These are phyloP conservation scores for Ceratopteris richardii DNA, from an alignment of 75 land plant species.

Conservation along the genomic window DNA sequence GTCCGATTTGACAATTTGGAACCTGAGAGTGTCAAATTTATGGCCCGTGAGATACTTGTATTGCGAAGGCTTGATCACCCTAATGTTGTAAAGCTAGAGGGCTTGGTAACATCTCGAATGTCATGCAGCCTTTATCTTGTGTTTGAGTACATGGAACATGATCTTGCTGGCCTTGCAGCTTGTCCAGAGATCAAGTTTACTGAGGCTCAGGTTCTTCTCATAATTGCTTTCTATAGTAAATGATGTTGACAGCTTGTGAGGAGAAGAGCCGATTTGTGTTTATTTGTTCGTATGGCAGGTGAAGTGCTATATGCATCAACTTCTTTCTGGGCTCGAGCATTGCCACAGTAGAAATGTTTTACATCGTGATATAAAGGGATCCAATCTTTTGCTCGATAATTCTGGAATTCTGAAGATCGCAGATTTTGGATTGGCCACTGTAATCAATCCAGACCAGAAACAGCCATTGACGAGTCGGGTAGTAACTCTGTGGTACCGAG, in stretches of 20 bases:
- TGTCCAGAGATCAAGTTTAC: slow-evolving; percentile 48
- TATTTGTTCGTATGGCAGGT: slow-evolving; percentile 29
- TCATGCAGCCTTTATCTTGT: slow-evolving; percentile 57
- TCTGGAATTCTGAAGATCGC: slow-evolving; percentile 60
- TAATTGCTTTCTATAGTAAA: not conserved
- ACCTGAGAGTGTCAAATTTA: slow-evolving; percentile 65
- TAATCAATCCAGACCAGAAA: slow-evolving; percentile 33
- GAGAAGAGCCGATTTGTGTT: not conserved
- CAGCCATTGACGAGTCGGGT: slow-evolving; percentile 59
- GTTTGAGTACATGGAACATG: slow-evolving; percentile 64
- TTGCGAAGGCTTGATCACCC: slow-evolving; percentile 68
- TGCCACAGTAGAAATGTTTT: slow-evolving; percentile 60
- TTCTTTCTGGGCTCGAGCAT: slow-evolving; percentile 61
- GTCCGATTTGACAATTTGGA: slow-evolving; percentile 65
- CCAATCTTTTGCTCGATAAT: slow-evolving; percentile 56
- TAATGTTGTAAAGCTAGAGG: slow-evolving; percentile 61
- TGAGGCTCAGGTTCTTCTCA: slow-evolving; percentile 42
- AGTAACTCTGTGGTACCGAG: slow-evolving; percentile 77
- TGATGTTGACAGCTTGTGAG: too few species aligned
- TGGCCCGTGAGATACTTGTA: slow-evolving; percentile 73
- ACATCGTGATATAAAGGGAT: slow-evolving; percentile 64
- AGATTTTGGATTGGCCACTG: slow-evolving; percentile 72
- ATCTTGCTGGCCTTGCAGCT: slow-evolving; percentile 52
- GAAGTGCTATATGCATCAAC: slow-evolving; percentile 61
- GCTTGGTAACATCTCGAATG: slow-evolving; percentile 52